Evolutionary conservation across 1,139 yeast species (phyloP), one percentile per base, ranked within the genome.

Genomic region (Keqinozyma sinolaborantium): DNA sequence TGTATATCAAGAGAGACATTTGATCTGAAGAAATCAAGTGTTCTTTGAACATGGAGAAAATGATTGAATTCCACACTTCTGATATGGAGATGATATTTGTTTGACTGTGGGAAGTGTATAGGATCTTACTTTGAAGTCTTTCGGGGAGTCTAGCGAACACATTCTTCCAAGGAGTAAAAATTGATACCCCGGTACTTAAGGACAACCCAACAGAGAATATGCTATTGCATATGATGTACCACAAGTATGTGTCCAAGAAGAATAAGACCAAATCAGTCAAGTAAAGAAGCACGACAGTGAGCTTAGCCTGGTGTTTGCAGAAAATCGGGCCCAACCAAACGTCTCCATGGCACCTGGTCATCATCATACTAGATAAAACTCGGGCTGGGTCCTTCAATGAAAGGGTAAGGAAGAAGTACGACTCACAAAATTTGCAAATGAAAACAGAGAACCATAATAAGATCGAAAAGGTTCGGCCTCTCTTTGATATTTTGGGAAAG

Each of bases 101-200:
- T 4, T 70, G 58, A 30, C 72, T 76, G 19, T 41, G 43, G 12
- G 38, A 25, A 7, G 36, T 24, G 5, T 76, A 76, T 16, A 83
- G 53, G 4, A 85, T 58, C 48, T 84, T 84, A 4, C 85, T 70
- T 40, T 70, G 71, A 3, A 87, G 79, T 45, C 95, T 66, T 40
- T 80, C 79, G 0, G 95, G 95, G 25, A 87, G 56, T 31, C 88
- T 64, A 2, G 84, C 71, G 50, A 80, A 87, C 4, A 83, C 77
- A 47, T 84, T 84, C 48, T 83, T 74, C 95, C 95, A 86, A 0
- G 95, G 95, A 0, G 95, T 81, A 60, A 86, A 70, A 4, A 85
- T 77, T 1, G 95, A 85, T 3, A 83, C 80, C 0, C 95, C 95
- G 32, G 78, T 62, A 6, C 78, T 73, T 48, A 83, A 78, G 0